Conservation (phyloP, 139 green algal genomes). For the Eudorina sp. region DNA sequence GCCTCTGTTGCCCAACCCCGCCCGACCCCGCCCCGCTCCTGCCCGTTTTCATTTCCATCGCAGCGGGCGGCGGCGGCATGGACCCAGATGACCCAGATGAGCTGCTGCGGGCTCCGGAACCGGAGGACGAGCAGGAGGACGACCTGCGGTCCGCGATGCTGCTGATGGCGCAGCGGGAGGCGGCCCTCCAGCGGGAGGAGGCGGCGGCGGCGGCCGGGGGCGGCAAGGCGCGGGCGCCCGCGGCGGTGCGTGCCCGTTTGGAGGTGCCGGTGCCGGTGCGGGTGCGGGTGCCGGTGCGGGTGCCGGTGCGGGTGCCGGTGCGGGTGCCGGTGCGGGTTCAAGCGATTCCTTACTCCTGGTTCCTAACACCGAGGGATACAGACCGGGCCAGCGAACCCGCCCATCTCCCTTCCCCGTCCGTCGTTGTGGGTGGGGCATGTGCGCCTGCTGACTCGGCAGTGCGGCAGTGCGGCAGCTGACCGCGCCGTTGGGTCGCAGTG, state of each 20-base stretch:
- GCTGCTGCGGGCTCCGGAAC: not conserved
- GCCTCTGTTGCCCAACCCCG: no score
- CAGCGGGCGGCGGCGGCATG: not conserved
- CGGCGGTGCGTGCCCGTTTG: not conserved
- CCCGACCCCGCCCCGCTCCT: not conserved
- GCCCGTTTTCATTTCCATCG: not conserved
- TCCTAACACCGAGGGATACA: no score
- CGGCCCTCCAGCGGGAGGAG: constrained; percentile 4
- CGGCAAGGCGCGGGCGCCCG: constrained; percentile 19
- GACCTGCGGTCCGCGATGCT: constrained; percentile 7
- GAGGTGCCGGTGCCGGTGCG: not conserved
- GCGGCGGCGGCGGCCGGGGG: not conserved
- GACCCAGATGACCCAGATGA: constrained; percentile 39
- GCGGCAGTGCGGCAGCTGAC: no score
- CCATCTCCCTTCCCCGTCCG: no score
- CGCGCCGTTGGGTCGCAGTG: no score
- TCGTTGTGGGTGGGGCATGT: no score
- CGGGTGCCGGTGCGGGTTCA: no score
- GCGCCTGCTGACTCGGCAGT: no score
- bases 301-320: no score
- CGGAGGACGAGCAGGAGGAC: constrained; percentile 25
- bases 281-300: no score
- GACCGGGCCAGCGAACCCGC: no score
- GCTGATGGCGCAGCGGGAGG: constrained; percentile 14
- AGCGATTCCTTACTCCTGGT: no score